Evolutionary conservation across 306 rosid species (phyloP).

Genomic region (Pyrus communis): DNA sequence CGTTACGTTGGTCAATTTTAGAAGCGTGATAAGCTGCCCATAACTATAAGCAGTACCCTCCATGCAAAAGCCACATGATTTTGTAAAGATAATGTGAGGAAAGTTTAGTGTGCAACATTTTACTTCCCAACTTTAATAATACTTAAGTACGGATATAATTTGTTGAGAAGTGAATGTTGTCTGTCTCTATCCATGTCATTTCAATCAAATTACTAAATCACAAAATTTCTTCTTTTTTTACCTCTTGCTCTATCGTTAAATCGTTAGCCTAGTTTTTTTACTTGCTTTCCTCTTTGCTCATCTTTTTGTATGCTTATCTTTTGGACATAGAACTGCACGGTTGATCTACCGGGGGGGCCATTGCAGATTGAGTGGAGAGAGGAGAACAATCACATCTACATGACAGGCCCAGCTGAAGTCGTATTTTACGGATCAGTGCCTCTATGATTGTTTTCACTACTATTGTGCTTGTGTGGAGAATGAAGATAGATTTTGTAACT

Average conservation of each 20-base stretch:
- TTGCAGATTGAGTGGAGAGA: conserved; percentile 89
- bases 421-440: conserved; percentile 68
- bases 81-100: not conserved
- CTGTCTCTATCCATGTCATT: too few species aligned
- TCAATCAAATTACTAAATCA: too few species aligned
- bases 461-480: too few species aligned
- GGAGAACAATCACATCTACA: conserved; percentile 74
- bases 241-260: too few species aligned
- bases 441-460: conserved; percentile 16
- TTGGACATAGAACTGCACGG: conserved; percentile 62
- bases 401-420: conserved; percentile 85
- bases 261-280: too few species aligned
- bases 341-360: conserved; percentile 96
- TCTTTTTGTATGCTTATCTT: not conserved
- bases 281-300: too few species aligned
- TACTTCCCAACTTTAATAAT: too few species aligned
- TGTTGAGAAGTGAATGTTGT: too few species aligned
- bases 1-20: too few species aligned
- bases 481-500: too few species aligned
- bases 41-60: not conserved
- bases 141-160: too few species aligned
- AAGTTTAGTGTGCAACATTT: not conserved
- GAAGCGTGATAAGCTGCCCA: too few species aligned
- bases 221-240: not conserved
- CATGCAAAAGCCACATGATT: not conserved